These are phyloP conservation scores for Hemisphaericaspora xylofermentans DNA, from an alignment of 1,139 yeast species.

Conservation along the genomic window DNA sequence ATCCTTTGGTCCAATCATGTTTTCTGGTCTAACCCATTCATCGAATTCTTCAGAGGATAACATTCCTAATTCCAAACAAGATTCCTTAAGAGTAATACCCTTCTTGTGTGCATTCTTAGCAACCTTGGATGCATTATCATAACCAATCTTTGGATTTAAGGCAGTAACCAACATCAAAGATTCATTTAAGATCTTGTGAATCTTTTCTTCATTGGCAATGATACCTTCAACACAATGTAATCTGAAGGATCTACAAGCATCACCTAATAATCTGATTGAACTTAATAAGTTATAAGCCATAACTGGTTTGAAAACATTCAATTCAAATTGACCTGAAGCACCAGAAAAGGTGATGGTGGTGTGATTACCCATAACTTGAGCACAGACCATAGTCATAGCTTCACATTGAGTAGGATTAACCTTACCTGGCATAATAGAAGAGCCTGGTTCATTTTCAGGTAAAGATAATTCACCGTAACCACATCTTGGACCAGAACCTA, in stretches of 20 bases:
- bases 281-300: slow-evolving; percentile 86
- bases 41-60: slow-evolving; percentile 83
- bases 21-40: slow-evolving; percentile 96
- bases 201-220: slow-evolving; percentile 82
- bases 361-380: slow-evolving; percentile 97
- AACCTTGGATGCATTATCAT: slow-evolving; percentile 94
- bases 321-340: slow-evolving; percentile 97
- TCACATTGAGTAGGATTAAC: slow-evolving; percentile 99
- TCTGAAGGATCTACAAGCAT: slow-evolving; percentile 87
- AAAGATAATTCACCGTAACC: slow-evolving; percentile 94
- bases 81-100: slow-evolving; percentile 91
- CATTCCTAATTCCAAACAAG: slow-evolving; percentile 88
- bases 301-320: slow-evolving; percentile 97
- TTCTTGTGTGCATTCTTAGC: slow-evolving; percentile 99
- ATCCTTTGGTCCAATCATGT: slow-evolving; percentile 91
- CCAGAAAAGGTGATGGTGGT: slow-evolving; percentile 94
- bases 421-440: slow-evolving; percentile 99
- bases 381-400: slow-evolving; percentile 97
- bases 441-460: slow-evolving; percentile 99
- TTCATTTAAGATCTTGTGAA: slow-evolving; percentile 83
- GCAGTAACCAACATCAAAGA: slow-evolving; percentile 98
- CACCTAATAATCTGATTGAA: slow-evolving; percentile 85
- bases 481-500: slow-evolving; percentile 99
- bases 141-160: slow-evolving; percentile 97
- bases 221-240: slow-evolving; percentile 94